Percentiles rank a stretch among this genome's conserved stretches.
phyloP scores from a whole-genome alignment of 2,329 filamentous ascomycete species.

The Didymella pomorum region DNA sequence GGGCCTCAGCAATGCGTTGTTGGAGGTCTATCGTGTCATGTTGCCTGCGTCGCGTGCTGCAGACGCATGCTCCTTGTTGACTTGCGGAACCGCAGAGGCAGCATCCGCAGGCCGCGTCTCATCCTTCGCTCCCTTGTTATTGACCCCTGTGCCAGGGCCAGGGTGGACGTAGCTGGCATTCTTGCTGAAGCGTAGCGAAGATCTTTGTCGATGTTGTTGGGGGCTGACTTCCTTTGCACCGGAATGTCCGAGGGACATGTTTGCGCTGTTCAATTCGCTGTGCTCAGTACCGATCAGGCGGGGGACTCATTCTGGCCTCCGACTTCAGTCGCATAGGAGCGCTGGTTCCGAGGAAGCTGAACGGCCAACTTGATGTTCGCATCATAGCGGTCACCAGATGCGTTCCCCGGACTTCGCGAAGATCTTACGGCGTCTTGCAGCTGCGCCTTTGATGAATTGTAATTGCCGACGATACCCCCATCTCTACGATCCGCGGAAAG shows the following conservation, averaged over 20 bases:
- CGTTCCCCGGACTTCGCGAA: neutral
- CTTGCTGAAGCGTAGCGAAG: neutral
- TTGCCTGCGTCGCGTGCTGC: neutral
- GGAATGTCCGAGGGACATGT: neutral
- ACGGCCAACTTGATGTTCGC: neutral
- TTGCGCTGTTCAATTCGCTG: neutral
- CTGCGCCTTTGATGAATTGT: no score
- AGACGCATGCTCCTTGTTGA: neutral
- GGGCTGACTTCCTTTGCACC: neutral
- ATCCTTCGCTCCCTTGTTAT: neutral
- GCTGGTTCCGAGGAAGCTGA: neutral
- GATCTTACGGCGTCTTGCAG: neutral
- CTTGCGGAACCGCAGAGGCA: neutral
- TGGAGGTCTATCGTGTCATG: neutral
- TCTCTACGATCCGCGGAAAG: neutral
- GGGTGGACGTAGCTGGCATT: neutral
- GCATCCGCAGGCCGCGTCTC: neutral
- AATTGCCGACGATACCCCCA: neutral
- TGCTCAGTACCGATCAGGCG: neutral
- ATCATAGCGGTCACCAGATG: neutral
- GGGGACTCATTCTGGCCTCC: neutral
- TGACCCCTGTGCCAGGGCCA: neutral
- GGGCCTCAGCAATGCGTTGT: neutral
- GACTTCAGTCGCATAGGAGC: neutral
- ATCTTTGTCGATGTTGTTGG: neutral